phyloP scores from a whole-genome alignment of 148 eudicot genomes.

The Persicaria maculosa region DNA sequence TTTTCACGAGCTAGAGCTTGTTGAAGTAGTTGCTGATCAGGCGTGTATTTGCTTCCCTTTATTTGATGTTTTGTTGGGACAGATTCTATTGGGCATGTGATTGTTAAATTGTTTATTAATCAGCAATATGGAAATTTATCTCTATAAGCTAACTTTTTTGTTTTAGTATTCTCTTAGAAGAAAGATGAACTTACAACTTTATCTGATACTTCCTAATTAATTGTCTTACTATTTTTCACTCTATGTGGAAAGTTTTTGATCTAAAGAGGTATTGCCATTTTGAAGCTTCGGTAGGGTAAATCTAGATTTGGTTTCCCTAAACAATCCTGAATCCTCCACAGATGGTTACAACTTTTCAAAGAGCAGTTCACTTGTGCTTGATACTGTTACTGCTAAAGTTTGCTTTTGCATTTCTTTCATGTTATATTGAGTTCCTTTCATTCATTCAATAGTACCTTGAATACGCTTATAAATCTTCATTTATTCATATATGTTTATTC shows the following conservation, averaged over 20 bases:
- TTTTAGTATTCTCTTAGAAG: neutral
- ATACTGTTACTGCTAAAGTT: neutral
- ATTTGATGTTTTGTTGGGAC: neutral
- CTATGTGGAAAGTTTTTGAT: neutral
- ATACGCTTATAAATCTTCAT: neutral
- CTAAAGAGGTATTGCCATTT: neutral
- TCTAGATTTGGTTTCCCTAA: neutral
- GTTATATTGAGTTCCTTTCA: neutral
- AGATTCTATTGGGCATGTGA: neutral
- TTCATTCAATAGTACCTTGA: too few species aligned
- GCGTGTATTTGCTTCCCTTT: slow-evolving; percentile 21
- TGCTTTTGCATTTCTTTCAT: neutral
- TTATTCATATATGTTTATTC: neutral
- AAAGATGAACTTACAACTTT: neutral
- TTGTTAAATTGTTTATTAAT: neutral
- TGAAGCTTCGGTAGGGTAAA: too few species aligned
- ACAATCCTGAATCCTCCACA: neutral
- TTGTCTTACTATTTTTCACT: neutral
- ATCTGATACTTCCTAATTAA: neutral
- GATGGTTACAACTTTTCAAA: neutral
- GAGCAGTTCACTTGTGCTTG: neutral
- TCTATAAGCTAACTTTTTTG: neutral
- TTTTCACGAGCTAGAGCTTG: slow-evolving; percentile 89
- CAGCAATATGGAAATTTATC: neutral
- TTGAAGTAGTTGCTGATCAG: slow-evolving; percentile 99